Evolutionary conservation across 1,139 yeast species (phyloP).

Genomic region (Diutina mesorugosa): DNA sequence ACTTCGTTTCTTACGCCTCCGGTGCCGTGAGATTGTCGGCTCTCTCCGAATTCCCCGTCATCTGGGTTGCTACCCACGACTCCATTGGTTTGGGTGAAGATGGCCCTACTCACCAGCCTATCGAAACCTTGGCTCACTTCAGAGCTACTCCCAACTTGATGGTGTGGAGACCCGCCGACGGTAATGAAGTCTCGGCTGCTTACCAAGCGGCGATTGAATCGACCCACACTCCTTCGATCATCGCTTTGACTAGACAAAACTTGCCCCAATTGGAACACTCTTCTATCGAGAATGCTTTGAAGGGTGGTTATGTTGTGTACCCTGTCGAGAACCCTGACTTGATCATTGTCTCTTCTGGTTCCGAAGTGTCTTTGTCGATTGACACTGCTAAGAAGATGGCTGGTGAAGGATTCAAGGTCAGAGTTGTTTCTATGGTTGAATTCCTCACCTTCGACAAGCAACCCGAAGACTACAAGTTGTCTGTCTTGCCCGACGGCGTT

Average conservation of each 20-base stretch:
- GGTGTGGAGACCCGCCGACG: slow-evolving; percentile 99
- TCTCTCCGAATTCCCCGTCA: slow-evolving; percentile 82
- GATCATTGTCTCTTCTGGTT: slow-evolving; percentile 85
- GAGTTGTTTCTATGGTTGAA: slow-evolving; percentile 90
- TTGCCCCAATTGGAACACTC: slow-evolving; percentile 95
- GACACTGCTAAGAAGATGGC: slow-evolving; percentile 61
- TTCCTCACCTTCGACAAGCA: slow-evolving; percentile 84
- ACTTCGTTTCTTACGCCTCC: slow-evolving; percentile 95
- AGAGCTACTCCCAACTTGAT: slow-evolving; percentile 92
- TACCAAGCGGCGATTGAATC: slow-evolving; percentile 69
- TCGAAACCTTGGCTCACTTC: slow-evolving; percentile 95
- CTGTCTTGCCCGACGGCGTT: slow-evolving; percentile 87
- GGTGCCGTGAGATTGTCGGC: slow-evolving; percentile 97
- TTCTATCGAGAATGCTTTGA: slow-evolving; percentile 76
- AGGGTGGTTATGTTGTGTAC: slow-evolving; percentile 86
- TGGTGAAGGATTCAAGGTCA: slow-evolving; percentile 56
- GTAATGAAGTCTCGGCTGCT: slow-evolving; percentile 97
- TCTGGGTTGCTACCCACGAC: slow-evolving; percentile 98
- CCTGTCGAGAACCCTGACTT: slow-evolving; percentile 58
- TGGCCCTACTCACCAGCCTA: slow-evolving; percentile 99
- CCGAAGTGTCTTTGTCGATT: slow-evolving; percentile 73
- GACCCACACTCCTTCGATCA: slow-evolving; percentile 68
- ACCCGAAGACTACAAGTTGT: slow-evolving; percentile 62
- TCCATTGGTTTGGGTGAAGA: slow-evolving; percentile 99
- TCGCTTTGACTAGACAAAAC: slow-evolving; percentile 96